Evolutionary conservation across 345 rosid genomes (phyloP).

Genomic region (Trapa bicornis): DNA sequence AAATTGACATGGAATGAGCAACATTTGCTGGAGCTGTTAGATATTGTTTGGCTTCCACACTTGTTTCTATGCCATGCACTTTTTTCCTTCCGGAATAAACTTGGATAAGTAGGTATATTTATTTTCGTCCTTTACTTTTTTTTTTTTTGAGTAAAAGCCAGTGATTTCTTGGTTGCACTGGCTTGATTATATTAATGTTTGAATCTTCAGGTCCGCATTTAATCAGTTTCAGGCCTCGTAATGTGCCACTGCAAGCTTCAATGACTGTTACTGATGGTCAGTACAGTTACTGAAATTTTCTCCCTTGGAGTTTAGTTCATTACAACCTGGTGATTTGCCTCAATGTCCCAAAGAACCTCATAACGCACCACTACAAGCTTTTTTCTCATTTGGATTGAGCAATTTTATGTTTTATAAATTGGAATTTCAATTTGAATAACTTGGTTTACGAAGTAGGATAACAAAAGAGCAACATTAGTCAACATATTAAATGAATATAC

Average conservation of each 20-base stretch:
- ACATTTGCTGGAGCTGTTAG: not conserved
- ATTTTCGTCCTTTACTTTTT: no score
- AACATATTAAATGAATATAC: no score
- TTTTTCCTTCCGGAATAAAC: no score
- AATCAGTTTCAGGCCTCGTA: slow-evolving; percentile 73
- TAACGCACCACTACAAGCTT: no score
- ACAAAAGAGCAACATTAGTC: no score
- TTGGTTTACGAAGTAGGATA: no score
- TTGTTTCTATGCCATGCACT: not conserved
- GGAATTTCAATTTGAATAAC: no score
- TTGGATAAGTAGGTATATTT: no score
- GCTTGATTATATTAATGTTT: not conserved
- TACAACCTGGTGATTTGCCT: no score
- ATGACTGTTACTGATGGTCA: slow-evolving; percentile 98
- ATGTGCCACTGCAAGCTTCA: slow-evolving; percentile 88
- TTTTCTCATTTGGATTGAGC: not conserved
- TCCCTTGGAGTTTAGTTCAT: not conserved
- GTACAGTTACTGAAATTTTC: slow-evolving; percentile 12
- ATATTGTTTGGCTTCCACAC: not conserved
- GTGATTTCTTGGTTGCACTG: not conserved
- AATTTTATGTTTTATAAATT: no score
- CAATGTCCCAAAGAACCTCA: no score
- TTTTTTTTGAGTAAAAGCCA: no score
- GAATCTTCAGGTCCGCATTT: slow-evolving; percentile 75
- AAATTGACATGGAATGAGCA: slow-evolving; percentile 4